Conservation (phyloP, 148 eudicot genomes). For the Fagopyrum homotropicum region DNA sequence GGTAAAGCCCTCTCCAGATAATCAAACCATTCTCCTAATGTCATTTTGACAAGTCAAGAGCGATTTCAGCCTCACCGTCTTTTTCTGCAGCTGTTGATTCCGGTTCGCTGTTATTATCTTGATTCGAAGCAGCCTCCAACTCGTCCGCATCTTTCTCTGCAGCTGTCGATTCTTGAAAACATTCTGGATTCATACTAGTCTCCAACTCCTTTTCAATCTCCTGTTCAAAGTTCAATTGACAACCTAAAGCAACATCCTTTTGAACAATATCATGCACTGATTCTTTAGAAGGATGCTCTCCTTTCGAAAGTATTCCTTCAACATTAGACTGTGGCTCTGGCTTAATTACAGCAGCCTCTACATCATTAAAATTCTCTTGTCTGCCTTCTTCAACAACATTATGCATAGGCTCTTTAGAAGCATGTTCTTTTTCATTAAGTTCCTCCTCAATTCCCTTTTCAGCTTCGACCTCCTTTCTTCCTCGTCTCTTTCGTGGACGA, state of each 20-base stretch:
- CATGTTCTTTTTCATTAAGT: slow-evolving; percentile 15
- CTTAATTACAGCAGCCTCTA: neutral
- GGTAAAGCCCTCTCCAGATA: slow-evolving; percentile 56
- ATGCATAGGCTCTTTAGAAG: slow-evolving; percentile 2
- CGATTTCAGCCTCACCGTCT: neutral
- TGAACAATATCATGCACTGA: neutral
- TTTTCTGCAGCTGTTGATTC: slow-evolving; percentile 5
- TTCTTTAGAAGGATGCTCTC: slow-evolving; percentile 1
- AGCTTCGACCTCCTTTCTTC: slow-evolving; percentile 23
- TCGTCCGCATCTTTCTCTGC: no score
- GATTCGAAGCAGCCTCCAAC: neutral
- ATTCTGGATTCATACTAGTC: neutral
- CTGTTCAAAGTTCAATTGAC: slow-evolving; percentile 5
- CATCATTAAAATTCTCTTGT: neutral
- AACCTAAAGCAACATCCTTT: slow-evolving; percentile 6
- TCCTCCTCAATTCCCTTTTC: slow-evolving; percentile 3
- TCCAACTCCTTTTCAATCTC: neutral
- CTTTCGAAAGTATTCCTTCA: slow-evolving; percentile 7
- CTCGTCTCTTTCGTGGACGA: slow-evolving; percentile 23
- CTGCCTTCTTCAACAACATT: neutral
- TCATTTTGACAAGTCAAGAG: slow-evolving; percentile 53
- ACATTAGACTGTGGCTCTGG: slow-evolving; percentile 4
- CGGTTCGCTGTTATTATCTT: neutral
- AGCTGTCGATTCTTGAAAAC: no score
- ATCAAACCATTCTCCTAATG: slow-evolving; percentile 68